phyloP scores from a whole-genome alignment of 2,329 filamentous ascomycete species.

The Fusarium nurragi region DNA sequence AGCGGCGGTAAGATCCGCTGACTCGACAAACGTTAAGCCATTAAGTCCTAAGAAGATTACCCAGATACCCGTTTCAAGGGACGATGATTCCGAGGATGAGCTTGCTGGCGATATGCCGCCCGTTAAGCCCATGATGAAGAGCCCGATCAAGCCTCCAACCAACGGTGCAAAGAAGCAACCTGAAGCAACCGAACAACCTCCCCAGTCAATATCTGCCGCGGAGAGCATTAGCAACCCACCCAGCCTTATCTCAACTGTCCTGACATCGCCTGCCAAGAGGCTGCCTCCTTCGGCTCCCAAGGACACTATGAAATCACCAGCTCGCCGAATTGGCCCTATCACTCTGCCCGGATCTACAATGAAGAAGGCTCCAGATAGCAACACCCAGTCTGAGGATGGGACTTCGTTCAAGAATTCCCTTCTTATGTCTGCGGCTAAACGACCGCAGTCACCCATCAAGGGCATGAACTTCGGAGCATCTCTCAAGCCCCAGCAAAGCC shows the following conservation, averaged over 20 bases:
- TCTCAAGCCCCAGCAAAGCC: constrained; percentile 43
- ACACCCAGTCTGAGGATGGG: constrained; percentile 25
- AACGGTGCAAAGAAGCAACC: constrained; percentile 23
- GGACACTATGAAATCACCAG: constrained; percentile 65
- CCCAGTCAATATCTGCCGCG: constrained; percentile 42
- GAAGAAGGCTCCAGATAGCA: constrained; percentile 36
- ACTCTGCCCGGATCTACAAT: constrained; percentile 48
- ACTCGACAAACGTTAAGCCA: constrained; percentile 58
- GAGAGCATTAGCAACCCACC: constrained; percentile 48
- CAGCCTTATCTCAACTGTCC: constrained; percentile 51
- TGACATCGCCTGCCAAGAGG: constrained; percentile 67
- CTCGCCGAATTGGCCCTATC: constrained; percentile 54
- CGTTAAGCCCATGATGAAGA: constrained; percentile 63
- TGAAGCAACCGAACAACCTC: constrained; percentile 20
- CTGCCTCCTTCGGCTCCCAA: constrained; percentile 62
- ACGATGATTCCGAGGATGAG: constrained; percentile 68
- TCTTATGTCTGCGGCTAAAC: constrained; percentile 62
- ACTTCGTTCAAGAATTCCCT: constrained; percentile 57
- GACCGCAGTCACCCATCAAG: constrained; percentile 58
- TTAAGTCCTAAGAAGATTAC: constrained; percentile 73
- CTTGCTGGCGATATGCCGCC: constrained; percentile 63
- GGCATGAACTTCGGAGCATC: constrained; percentile 45
- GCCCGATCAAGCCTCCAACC: constrained; percentile 61
- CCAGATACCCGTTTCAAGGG: constrained; percentile 60
- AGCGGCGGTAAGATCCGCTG: constrained; percentile 46